Conservation (phyloP, 768 basidiomycete genomes). For the Tephrocybe sp. region DNA sequence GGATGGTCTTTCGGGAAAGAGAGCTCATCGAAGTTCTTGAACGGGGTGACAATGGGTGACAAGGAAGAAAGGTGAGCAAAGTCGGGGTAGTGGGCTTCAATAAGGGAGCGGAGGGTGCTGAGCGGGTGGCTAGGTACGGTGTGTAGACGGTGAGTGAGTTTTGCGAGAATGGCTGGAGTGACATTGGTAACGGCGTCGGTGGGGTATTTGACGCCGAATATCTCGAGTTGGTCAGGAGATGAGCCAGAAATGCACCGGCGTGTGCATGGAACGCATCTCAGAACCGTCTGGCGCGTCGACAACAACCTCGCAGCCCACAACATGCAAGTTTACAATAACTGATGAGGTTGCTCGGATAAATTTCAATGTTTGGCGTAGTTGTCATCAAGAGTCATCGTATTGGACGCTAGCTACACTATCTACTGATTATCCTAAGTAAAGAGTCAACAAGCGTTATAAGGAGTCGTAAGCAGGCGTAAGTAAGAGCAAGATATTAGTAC, state of each 20-base stretch:
- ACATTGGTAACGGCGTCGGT: slow-evolving; percentile 84
- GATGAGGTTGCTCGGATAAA: slow-evolving; percentile 1
- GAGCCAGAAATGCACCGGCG: slow-evolving; percentile 11
- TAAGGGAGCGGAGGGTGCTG: slow-evolving; percentile 75
- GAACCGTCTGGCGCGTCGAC: slow-evolving; percentile 3
- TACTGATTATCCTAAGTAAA: slow-evolving; percentile 26
- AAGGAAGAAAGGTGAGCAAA: slow-evolving; percentile 74
- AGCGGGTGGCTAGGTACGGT: slow-evolving; percentile 79
- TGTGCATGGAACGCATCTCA: slow-evolving; percentile 3
- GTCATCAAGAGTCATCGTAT: slow-evolving; percentile 17
- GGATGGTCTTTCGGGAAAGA: slow-evolving; percentile 94
- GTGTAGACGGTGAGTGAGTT: slow-evolving; percentile 76
- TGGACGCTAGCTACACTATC: slow-evolving; percentile 32
- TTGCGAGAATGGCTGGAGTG: slow-evolving; percentile 80
- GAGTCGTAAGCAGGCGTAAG: slow-evolving; percentile 18
- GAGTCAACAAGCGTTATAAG: slow-evolving; percentile 20
- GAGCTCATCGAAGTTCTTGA: slow-evolving; percentile 95
- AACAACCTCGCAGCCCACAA: slow-evolving; percentile 12
- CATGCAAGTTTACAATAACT: slow-evolving; percentile 9
- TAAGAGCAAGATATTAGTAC: slow-evolving; percentile 2
- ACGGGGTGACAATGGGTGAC: slow-evolving; percentile 86
- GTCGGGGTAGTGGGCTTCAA: slow-evolving; percentile 80
- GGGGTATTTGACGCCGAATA: slow-evolving; percentile 66
- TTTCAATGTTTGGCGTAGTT: slow-evolving; percentile 15
- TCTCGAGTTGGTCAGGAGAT: slow-evolving; percentile 33